phyloP scores from a whole-genome alignment of 2,329 filamentous ascomycete genomes.

The Trichoderma sp. region DNA sequence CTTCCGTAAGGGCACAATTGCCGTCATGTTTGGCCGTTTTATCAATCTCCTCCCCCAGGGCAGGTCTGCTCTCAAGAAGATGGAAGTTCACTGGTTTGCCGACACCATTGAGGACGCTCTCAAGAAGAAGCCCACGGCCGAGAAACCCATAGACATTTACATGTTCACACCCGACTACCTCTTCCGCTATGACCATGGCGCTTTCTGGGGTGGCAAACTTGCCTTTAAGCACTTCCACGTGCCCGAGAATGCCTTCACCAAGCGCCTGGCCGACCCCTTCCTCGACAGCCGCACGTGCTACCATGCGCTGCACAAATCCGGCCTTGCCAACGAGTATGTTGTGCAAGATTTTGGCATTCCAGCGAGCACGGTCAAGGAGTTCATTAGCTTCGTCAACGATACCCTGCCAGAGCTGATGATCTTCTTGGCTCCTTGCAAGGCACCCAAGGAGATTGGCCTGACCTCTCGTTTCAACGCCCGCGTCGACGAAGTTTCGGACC shows the following conservation, averaged over 20 bases:
- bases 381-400: constrained; percentile 34
- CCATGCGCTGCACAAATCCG: constrained; percentile 52
- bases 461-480: constrained; percentile 38
- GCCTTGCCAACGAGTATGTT: constrained; percentile 49
- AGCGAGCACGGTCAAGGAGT: constrained; percentile 31
- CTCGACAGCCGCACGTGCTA: constrained; percentile 56
- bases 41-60: constrained; percentile 46
- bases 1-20: constrained; percentile 47
- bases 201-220: constrained; percentile 55
- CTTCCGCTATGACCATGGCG: constrained; percentile 58
- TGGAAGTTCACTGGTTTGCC: constrained; percentile 36
- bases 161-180: constrained; percentile 55
- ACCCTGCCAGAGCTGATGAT: constrained; percentile 35
- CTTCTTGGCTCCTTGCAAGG: constrained; percentile 34
- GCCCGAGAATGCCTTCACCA: constrained; percentile 52
- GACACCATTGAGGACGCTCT: constrained; percentile 32
- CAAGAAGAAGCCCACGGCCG: constrained; percentile 29
- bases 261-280: constrained; percentile 54
- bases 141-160: constrained; percentile 28
- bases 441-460: constrained; percentile 33
- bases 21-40: constrained; percentile 53
- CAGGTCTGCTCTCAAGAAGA: constrained; percentile 41
- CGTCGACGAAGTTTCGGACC: constrained; percentile 32
- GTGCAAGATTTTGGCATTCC: constrained; percentile 49
- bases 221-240: constrained; percentile 54